phyloP scores from a whole-genome alignment of 73 alveolate species.

The Tetrahymena elliotti region DNA sequence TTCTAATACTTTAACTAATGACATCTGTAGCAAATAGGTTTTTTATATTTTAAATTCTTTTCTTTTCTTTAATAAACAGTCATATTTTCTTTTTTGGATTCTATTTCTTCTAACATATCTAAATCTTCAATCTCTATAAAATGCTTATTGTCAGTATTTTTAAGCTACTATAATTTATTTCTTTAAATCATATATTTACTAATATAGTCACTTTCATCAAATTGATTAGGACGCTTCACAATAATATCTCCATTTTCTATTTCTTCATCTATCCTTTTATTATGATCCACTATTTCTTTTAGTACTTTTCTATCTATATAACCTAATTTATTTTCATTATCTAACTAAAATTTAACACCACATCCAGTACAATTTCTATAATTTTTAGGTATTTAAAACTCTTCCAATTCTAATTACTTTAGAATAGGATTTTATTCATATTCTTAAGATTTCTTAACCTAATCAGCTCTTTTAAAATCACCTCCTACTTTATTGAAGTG shows the following conservation, averaged over 20 bases:
- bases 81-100: neutral
- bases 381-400: neutral
- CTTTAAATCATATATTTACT: neutral
- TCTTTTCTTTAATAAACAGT: neutral
- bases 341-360: neutral
- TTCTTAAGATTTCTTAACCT: neutral
- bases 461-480: neutral
- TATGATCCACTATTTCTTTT: neutral
- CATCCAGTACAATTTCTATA: neutral
- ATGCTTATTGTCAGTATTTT: neutral
- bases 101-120: neutral
- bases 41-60: neutral
- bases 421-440: neutral
- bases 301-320: neutral
- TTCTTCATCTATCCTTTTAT: neutral
- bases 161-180: neutral
- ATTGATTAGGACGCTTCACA: neutral
- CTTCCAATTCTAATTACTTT: neutral
- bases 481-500: neutral
- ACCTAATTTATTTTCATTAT: neutral
- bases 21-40: neutral
- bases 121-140: neutral
- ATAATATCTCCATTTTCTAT: neutral
- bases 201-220: neutral
- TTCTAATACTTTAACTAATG: neutral